A percentile compares a stretch with the other conserved stretches of the same genome.
These are phyloP conservation scores for Wallacemonas sp. DNA, from an alignment of 208 protist genomes.

Conservation along the genomic window DNA sequence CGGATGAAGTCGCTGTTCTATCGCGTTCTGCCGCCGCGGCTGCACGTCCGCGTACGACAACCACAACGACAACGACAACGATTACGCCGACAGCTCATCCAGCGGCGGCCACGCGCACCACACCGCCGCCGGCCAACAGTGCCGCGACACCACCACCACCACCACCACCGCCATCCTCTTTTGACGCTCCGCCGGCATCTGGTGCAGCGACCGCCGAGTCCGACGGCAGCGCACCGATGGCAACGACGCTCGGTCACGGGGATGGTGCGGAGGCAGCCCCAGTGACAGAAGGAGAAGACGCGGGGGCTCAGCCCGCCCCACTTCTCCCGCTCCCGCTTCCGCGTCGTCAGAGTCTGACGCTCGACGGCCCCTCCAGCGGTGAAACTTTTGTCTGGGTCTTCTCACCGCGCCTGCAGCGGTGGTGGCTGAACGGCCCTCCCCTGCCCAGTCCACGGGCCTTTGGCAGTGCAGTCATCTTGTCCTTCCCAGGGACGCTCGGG, in stretches of 20 bases:
- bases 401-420: constrained; percentile 30
- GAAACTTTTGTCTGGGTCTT: constrained; percentile 56
- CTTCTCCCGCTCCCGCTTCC: constrained; percentile 15
- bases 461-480: constrained; percentile 34
- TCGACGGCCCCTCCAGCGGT: constrained; percentile 23
- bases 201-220: too few relatives aligned
- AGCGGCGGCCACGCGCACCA: too few relatives aligned
- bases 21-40: too few relatives aligned
- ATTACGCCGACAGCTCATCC: constrained; percentile 11
- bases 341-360: constrained; percentile 20
- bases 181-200: too few relatives aligned
- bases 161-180: too few relatives aligned
- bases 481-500: constrained; percentile 30
- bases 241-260: too few relatives aligned
- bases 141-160: too few relatives aligned
- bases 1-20: too few relatives aligned
- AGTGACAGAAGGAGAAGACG: neutral
- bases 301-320: neutral
- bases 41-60: constrained; percentile 13
- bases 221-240: too few relatives aligned
- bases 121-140: too few relatives aligned
- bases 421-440: constrained; percentile 26
- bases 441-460: constrained; percentile 49
- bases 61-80: constrained; percentile 14
- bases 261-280: neutral